Percentiles rank a stretch among this genome's conserved stretches.
These are phyloP conservation scores for Sclerotinia spermophila DNA, from an alignment of 2,329 filamentous ascomycete genomes.

Conservation along the genomic window DNA sequence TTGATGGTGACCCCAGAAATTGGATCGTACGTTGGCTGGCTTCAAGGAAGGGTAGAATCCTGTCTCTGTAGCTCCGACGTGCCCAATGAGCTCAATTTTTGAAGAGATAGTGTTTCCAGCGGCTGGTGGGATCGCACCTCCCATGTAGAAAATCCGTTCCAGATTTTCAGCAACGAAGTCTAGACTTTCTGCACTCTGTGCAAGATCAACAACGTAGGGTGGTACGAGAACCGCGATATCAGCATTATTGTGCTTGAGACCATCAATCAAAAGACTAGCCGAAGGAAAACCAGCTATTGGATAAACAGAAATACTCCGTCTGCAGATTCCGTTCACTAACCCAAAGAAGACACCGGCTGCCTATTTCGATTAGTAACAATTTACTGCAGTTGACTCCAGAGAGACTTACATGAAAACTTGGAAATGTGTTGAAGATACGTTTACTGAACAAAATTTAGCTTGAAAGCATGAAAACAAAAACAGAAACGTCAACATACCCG, in stretches of 20 bases:
- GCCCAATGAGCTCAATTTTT: neutral
- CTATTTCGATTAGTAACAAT: neutral
- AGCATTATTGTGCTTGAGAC: slow-evolving; percentile 9
- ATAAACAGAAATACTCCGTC: neutral
- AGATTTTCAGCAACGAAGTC: slow-evolving; percentile 10
- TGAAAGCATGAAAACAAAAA: neutral
- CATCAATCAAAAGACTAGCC: slow-evolving; percentile 5
- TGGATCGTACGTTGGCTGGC: neutral
- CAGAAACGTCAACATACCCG: neutral
- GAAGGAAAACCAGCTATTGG: slow-evolving; percentile 2
- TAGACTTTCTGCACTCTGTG: neutral
- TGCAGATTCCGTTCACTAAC: neutral
- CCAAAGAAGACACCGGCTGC: slow-evolving; percentile 7
- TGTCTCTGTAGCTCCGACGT: slow-evolving; percentile 4
- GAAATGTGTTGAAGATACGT: slow-evolving; percentile 9
- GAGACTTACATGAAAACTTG: slow-evolving; percentile 11
- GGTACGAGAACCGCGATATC: slow-evolving; percentile 14
- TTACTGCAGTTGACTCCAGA: no score
- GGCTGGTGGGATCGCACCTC: slow-evolving; percentile 10
- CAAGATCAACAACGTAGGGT: slow-evolving; percentile 7
- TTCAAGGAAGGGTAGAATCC: slow-evolving; percentile 12
- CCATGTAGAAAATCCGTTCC: neutral
- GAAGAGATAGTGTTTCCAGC: slow-evolving; percentile 11
- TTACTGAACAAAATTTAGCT: slow-evolving; percentile 4
- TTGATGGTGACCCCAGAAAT: neutral